Evolutionary conservation across 2,329 filamentous ascomycete genomes (phyloP), one percentile per base, ranked within the genome.

Genomic region (Neocucurbitaria cava): DNA sequence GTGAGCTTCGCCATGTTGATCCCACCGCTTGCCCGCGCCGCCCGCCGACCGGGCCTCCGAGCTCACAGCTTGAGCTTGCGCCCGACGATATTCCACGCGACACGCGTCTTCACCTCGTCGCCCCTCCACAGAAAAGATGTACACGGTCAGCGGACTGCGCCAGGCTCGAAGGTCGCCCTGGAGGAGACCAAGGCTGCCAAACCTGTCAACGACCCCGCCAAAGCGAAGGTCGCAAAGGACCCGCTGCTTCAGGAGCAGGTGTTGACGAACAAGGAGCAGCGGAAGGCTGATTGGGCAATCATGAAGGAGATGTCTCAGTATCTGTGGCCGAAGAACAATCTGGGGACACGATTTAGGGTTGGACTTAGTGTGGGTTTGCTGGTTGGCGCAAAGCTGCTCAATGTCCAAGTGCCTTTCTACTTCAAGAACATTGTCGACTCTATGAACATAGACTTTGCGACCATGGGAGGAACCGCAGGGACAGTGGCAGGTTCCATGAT

Each of bases 371-470:
- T 99, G 3, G 86, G 84, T 7, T 79, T 99, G 59, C 83, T 99
- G 33, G 79, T 99, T 20, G 91, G 93, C 54, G 92, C 92, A 72
- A 99, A 99, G 83, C 87, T 87, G 66, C 71, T 99, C 70, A 99
- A 98, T 76, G 95, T 99, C 15, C 92, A 99, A 79, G 92, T 99
- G 42, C 95, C 95, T 0, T 99, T 99, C 74, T 99, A 97, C 82
- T 99, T 99, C 82, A 98, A 98, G 82, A 93, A 81, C 76, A 98
- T 99, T 61, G 91, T 99, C 38, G 96, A 99, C 76, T 88, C 91
- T 18, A 96, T 99, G 92, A 99, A 99, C 75, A 85, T 99, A 64
- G 95, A 99, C 76, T 88, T 96, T 72, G 85, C 86, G n/a, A 84
- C 89, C 15, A 79, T 91, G 5, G 94, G 92, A n/a, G 93, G 92